These are phyloP conservation scores for Phanerochaete carnosa DNA, from an alignment of 768 basidiomycete species.

Conservation along the genomic window DNA sequence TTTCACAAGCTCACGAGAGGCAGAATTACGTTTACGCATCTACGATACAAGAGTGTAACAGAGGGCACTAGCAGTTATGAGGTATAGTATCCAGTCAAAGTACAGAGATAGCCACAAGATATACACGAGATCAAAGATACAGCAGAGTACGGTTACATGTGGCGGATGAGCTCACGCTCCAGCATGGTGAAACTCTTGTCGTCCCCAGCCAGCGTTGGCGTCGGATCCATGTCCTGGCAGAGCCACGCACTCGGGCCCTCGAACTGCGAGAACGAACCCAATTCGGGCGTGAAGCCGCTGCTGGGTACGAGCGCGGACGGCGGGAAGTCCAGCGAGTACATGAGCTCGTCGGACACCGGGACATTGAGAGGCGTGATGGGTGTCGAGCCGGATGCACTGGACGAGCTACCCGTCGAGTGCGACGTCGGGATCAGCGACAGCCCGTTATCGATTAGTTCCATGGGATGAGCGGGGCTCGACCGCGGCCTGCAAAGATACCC, in stretches of 20 bases:
- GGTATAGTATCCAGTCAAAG: too few species aligned
- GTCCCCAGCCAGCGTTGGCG: too few species aligned
- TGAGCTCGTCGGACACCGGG: not conserved
- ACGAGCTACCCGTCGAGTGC: conserved; percentile 13
- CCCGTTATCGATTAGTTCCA: conserved; percentile 4
- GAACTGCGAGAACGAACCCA: not conserved
- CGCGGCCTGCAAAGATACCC: not conserved
- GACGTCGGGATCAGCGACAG: conserved; percentile 7
- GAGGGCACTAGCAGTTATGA: too few species aligned
- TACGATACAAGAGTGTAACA: too few species aligned
- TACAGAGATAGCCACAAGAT: too few species aligned
- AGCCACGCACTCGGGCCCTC: not conserved
- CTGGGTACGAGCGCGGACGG: not conserved
- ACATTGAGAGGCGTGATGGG: conserved; percentile 18
- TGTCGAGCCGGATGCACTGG: not conserved
- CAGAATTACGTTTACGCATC: too few species aligned
- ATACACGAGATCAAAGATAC: too few species aligned
- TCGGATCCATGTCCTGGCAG: not conserved
- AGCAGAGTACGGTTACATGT: too few species aligned
- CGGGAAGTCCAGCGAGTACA: conserved; percentile 4
- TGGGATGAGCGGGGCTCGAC: not conserved
- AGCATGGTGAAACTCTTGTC: too few species aligned
- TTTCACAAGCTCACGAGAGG: too few species aligned
- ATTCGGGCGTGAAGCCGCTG: not conserved
- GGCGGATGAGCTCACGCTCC: too few species aligned